Base-by-base conservation (phyloP, 768 basidiomycete genomes). In the Lepiota brunneoincarnata region DNA sequence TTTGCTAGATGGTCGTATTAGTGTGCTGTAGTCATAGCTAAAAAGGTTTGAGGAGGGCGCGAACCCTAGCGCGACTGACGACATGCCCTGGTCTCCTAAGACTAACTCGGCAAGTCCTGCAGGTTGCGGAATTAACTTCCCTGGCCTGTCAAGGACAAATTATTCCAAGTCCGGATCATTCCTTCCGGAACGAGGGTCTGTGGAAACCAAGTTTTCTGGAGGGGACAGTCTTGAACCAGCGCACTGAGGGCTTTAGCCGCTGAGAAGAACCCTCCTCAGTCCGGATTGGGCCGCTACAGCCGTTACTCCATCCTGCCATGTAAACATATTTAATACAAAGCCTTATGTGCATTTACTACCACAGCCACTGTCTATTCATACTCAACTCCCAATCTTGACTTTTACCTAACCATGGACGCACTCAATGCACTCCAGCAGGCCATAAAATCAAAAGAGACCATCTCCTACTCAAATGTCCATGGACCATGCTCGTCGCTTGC, bases 141-240 rank as follows among this genome's bases (percentile, higher is more conserved):
- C 89, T 91, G 84, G 85, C 81, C 84, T 75, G 81, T 82, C 85
- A 83, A 81, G 86, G 81, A 72, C 84, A 71, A 64, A 87, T 91
- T 91, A 91, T 87, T 87, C 89, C 86, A 84, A 83, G 80, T 73
- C 69, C 76, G 62, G 56, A 59, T 77, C 85, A 81, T 68, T 31
- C 72, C 81, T 84, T 91, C 71, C 83, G 78, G 68, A 57, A 70
- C 76, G 81, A 78, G 73, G 75, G 71, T 78, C 78, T 80, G 81
- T 80, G 84, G 81, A 78, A 72, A 87, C 89, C 88, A 90, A 91
- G 86, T 90, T 91, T 89, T 91, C 89, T 83, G 87, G 88, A 90
- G 89, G 87, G 86, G 86, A 84, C 83, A 80, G 87, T 79, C 87
- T 91, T 87, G 89, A 91, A 90, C 86, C 84, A 88, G 89, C 89